Evolutionary conservation across 2,329 filamentous ascomycete species (phyloP).

Genomic region (Aspergillus bombycis): DNA sequence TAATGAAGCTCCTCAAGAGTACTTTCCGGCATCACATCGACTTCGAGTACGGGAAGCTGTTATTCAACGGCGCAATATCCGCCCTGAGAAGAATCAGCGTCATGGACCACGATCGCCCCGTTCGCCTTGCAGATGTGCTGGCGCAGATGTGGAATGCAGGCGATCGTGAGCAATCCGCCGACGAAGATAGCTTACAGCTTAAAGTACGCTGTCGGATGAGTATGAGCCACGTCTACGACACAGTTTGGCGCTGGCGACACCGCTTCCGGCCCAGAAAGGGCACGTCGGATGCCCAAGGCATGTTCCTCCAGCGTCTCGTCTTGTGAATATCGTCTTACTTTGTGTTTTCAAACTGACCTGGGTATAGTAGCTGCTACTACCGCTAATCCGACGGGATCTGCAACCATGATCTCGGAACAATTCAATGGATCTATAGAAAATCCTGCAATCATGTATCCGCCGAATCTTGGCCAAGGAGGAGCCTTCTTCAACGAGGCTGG

Average conservation of each 20-base stretch:
- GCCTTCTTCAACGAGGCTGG: slow-evolving; percentile 47
- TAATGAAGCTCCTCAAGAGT: slow-evolving; percentile 67
- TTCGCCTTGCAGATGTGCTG: slow-evolving; percentile 65
- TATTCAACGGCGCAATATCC: slow-evolving; percentile 62
- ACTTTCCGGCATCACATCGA: slow-evolving; percentile 61
- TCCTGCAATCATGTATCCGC: slow-evolving; percentile 34
- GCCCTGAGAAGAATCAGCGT: slow-evolving; percentile 63
- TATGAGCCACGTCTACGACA: slow-evolving; percentile 68
- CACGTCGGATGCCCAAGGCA: slow-evolving; percentile 65
- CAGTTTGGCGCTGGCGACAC: slow-evolving; percentile 67
- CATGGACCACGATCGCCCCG: slow-evolving; percentile 63
- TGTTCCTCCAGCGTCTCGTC: slow-evolving; percentile 33
- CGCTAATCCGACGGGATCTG: slow-evolving; percentile 42
- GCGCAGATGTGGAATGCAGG: slow-evolving; percentile 65
- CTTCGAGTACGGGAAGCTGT: slow-evolving; percentile 55
- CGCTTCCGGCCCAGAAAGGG: slow-evolving; percentile 68
- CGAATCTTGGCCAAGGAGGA: slow-evolving; percentile 39
- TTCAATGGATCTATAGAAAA: slow-evolving; percentile 30
- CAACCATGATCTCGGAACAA: slow-evolving; percentile 30
- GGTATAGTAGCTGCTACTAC: slow-evolving; percentile 31
- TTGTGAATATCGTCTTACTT: slow-evolving; percentile 4
- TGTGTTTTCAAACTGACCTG: slow-evolving; percentile 12
- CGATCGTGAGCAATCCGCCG: slow-evolving; percentile 28
- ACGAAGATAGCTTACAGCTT: slow-evolving; percentile 55
- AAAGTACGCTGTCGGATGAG: slow-evolving; percentile 67